Evolutionary conservation across 768 basidiomycete genomes (phyloP), one percentile per base, ranked within the genome.

Genomic region (Podaxis carcinomalis): DNA sequence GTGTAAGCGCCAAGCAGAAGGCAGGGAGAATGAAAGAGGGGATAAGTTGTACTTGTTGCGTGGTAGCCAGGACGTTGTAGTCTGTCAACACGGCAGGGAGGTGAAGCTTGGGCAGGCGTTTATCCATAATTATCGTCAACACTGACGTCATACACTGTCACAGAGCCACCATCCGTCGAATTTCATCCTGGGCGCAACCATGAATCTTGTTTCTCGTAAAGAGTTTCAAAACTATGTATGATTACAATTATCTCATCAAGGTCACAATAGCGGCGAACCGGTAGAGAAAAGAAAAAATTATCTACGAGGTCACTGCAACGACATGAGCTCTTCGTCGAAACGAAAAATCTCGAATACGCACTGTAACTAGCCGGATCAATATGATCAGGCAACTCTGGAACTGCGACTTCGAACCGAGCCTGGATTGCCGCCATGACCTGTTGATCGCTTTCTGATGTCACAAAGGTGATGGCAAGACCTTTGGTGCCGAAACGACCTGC

Each of bases 401-500:
- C 94, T 35, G 93, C 95, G 32, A 99, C 96, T 72, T 98, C 96
- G 79, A 99, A 99, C 66, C 97, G 79, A 42, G 92, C 87, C 75
- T 99, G 97, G 67, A 99, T 98, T 27, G 89, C 84, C 42, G 88
- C 82, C 88, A 99, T 92, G 62, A 99, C 95, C 74, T 93, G 91
- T 72, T 92, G 87, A 70, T 99, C 97, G 63, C 81, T 85, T 56
- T 98, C 95, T 19, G 89, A 92, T 3, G 96, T 87, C 44, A 98
- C 92, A 70, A 96, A 99, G 0, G 95, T 98, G 73, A 98, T 92
- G 16, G 96, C 95, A 47, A 99, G 89, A 83, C 97, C 97, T 76
- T 98, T 98, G 36, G 97, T 99, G 66, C 97, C 97, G 75, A 99
- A 99, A 64, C 97, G 93, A 66, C 97, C 97, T 66, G 97, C 97